Evolutionary conservation across 371 early-diverging fungal species (phyloP).

Genomic region (Umbelopsis sp.): DNA sequence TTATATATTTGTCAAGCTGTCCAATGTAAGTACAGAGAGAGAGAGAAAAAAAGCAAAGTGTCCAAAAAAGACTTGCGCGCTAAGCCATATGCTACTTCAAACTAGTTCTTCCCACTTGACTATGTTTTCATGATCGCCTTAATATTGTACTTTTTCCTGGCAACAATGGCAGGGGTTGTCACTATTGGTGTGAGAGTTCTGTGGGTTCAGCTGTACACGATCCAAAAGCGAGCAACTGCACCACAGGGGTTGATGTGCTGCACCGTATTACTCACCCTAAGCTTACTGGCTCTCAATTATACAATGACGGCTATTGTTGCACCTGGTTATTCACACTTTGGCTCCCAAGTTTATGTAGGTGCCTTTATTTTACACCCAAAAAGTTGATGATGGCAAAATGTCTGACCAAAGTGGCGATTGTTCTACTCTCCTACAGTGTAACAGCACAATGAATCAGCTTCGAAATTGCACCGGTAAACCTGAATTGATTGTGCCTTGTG

Average conservation of each 20-base stretch:
- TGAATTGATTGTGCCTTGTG: conserved; percentile 59
- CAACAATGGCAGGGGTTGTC: conserved; percentile 61
- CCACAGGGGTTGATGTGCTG: conserved; percentile 66
- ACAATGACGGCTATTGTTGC: conserved; percentile 62
- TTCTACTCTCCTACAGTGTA: conserved; percentile 39
- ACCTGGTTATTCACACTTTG: conserved; percentile 72
- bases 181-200: conserved; percentile 66
- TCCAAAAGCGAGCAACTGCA: conserved; percentile 56
- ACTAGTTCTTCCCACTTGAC: conserved; percentile 61
- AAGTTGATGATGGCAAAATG: no score
- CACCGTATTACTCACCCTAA: conserved; percentile 56
- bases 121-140: conserved; percentile 64
- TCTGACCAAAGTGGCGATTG: no score
- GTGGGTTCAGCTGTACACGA: conserved; percentile 60
- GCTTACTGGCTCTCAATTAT: conserved; percentile 63
- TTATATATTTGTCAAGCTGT: conserved; percentile 56
- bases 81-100: not conserved
- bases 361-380: no score
- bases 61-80: not conserved
- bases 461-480: conserved; percentile 56
- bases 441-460: conserved; percentile 47
- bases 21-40: conserved; percentile 40
- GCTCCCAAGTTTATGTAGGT: conserved; percentile 70
- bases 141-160: conserved; percentile 64
- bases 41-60: not conserved